Percentiles rank a stretch among this genome's conserved stretches.
Conservation (phyloP, 495 filamentous ascomycete genomes). For the Peziza echinospora region DNA sequence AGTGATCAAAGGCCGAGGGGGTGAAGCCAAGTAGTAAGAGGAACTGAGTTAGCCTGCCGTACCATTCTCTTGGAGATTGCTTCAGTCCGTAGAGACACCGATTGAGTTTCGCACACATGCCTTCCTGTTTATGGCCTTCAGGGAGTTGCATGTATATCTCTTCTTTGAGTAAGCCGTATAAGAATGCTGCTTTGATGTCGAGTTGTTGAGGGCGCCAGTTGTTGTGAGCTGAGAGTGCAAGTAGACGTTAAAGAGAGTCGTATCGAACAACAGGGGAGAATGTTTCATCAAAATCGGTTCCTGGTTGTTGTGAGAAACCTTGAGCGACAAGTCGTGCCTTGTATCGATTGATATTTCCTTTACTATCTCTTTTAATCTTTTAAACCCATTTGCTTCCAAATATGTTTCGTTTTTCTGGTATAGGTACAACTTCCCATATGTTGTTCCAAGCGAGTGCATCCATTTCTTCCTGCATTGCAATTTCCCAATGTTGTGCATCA, state of each 20-base stretch:
- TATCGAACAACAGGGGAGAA: constrained; percentile 10
- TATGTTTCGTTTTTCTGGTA: neutral
- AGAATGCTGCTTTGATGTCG: constrained; percentile 8
- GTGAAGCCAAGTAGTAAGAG: neutral
- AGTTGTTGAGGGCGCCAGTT: constrained; percentile 3
- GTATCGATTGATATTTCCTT: neutral
- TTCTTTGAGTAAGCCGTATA: constrained; percentile 2
- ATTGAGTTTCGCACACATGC: neutral
- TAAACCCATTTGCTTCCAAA: constrained; percentile 12
- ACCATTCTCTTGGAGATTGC: constrained; percentile 9
- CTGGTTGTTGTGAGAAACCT: constrained; percentile 13
- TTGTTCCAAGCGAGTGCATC: neutral
- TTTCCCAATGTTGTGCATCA: neutral
- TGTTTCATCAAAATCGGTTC: constrained; percentile 17
- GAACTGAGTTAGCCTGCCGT: constrained; percentile 1
- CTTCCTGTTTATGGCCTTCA: constrained; percentile 1
- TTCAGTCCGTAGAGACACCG: constrained; percentile 11
- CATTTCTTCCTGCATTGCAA: neutral
- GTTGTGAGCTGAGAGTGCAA: constrained; percentile 2
- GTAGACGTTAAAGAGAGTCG: constrained; percentile 3
- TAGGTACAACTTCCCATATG: neutral
- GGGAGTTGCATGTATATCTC: constrained; percentile 9
- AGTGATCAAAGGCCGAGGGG: constrained; percentile 3
- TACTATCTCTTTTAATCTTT: constrained; percentile 7
- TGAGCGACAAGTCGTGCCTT: constrained; percentile 14